phyloP scores from a whole-genome alignment of 176 grass and related monocot species.

The Oryza glumipatula region DNA sequence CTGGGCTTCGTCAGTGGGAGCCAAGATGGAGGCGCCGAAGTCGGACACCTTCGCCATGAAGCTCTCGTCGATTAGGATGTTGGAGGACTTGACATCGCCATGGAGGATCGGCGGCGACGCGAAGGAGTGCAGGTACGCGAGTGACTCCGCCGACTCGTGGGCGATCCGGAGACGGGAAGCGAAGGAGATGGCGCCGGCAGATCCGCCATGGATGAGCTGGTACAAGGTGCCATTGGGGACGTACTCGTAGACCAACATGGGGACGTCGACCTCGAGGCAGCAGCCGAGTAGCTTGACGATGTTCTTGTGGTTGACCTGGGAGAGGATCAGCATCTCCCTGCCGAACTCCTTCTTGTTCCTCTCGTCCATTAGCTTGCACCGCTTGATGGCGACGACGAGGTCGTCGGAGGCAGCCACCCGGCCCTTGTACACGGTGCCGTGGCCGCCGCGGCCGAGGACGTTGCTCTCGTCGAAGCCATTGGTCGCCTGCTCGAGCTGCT shows the following conservation, averaged over 20 bases:
- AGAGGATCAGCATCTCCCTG: slow-evolving; percentile 31
- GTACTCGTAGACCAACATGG: too few species aligned
- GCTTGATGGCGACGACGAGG: neutral
- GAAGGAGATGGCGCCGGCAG: neutral
- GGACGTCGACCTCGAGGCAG: neutral
- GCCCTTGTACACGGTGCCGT: neutral
- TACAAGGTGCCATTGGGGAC: neutral
- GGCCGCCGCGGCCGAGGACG: neutral
- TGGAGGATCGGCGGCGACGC: neutral
- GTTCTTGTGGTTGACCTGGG: slow-evolving; percentile 36
- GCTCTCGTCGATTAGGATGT: neutral
- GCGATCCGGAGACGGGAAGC: neutral
- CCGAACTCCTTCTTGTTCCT: neutral
- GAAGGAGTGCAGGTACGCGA: neutral
- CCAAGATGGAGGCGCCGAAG: neutral
- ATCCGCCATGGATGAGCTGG: neutral
- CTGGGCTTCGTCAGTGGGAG: neutral
- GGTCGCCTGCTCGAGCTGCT: neutral
- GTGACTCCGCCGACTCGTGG: neutral
- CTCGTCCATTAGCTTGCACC: neutral
- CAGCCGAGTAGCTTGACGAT: neutral
- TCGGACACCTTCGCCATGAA: neutral
- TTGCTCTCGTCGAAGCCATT: neutral
- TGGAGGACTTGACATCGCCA: neutral
- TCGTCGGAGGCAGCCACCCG: neutral